Percentiles rank a stretch among this genome's conserved stretches.
Conservation (phyloP, 495 filamentous ascomycete species). For the Penicillium turbatum region DNA sequence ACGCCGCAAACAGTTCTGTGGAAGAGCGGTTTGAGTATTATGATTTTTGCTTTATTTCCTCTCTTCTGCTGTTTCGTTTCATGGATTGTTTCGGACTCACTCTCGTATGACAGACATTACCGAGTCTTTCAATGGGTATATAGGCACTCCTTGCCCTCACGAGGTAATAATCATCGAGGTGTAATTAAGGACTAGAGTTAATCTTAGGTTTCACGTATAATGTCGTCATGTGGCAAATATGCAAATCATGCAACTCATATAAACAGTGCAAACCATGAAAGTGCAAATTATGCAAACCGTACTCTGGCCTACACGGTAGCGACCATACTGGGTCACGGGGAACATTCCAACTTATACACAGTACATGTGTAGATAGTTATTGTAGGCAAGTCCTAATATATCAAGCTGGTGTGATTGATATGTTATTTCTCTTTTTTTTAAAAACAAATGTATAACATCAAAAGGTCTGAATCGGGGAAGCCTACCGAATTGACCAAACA, state of each 20-base stretch:
- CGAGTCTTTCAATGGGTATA: neutral
- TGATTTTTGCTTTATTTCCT: neutral
- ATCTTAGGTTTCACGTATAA: neutral
- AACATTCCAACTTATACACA: neutral
- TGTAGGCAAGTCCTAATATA: too few species aligned
- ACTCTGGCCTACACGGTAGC: conserved; percentile 11
- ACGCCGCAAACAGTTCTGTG: conserved; percentile 72
- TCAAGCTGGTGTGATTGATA: too few species aligned
- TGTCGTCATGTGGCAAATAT: conserved; percentile 16
- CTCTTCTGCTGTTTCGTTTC: too few species aligned
- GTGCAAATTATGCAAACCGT: conserved; percentile 6
- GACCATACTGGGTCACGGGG: neutral
- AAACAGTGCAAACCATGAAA: conserved; percentile 4
- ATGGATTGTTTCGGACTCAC: neutral
- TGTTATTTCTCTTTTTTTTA: too few species aligned
- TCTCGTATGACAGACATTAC: conserved; percentile 10
- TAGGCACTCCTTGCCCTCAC: neutral
- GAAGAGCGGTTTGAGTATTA: conserved; percentile 1
- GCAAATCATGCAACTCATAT: conserved; percentile 9
- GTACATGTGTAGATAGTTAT: neutral
- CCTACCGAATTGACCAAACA: conserved; percentile 21
- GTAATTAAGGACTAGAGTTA: neutral
- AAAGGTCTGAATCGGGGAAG: neutral
- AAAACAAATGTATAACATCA: neutral
- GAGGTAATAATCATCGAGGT: neutral